Evolutionary conservation across 2,329 filamentous ascomycete species (phyloP).

Genomic region (Colletotrichum zoysiae): DNA sequence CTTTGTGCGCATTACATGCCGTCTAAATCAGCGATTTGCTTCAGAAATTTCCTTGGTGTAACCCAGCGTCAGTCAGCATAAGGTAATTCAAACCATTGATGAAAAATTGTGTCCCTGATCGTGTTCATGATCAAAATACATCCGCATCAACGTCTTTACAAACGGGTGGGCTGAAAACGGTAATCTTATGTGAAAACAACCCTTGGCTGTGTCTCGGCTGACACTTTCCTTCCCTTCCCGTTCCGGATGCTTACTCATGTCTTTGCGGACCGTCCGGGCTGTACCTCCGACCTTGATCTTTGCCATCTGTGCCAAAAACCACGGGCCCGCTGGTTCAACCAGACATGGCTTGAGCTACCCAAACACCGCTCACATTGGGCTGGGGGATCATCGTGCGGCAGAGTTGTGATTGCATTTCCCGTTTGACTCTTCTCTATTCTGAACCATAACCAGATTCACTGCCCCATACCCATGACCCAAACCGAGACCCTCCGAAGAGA

Average conservation of each 20-base stretch:
- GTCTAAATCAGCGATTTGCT: slow-evolving; percentile 37
- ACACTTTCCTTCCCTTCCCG: neutral
- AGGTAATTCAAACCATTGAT: slow-evolving; percentile 21
- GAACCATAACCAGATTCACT: slow-evolving; percentile 15
- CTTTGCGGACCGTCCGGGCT: neutral
- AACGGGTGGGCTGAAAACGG: neutral
- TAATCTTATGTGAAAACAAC: too few species aligned
- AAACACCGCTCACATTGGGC: neutral
- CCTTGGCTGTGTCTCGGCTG: neutral
- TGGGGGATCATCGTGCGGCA: neutral
- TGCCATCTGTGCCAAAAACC: neutral
- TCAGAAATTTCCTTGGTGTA: slow-evolving; percentile 24
- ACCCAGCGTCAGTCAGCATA: slow-evolving; percentile 7
- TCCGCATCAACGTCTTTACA: neutral
- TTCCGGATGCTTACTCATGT: neutral
- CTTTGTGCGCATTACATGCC: slow-evolving; percentile 5
- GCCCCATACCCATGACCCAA: slow-evolving; percentile 2
- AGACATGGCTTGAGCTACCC: neutral
- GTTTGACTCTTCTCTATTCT: slow-evolving; percentile 7
- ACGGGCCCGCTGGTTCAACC: too few species aligned
- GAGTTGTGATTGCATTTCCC: slow-evolving; percentile 1
- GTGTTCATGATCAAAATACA: neutral
- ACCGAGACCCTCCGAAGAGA: neutral
- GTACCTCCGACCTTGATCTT: neutral
- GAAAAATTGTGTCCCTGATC: neutral